Base-by-base conservation (phyloP, 768 basidiomycete species). In the Podaxis sp. region DNA sequence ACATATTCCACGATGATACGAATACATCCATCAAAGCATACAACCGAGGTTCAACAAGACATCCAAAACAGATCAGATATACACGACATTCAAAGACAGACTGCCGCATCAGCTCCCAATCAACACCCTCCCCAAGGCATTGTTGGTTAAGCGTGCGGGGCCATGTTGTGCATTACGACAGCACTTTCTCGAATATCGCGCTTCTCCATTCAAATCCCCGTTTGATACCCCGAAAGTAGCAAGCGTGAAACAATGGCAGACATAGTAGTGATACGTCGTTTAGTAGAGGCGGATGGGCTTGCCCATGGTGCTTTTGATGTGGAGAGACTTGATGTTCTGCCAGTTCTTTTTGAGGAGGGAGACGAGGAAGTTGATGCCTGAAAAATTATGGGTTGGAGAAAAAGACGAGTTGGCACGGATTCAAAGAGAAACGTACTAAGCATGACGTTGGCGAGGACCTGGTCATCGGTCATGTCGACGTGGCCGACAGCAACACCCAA, bases 111-210 rank as follows among this genome's bases (percentile, higher is more conserved):
- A 91, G 90, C 90, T 92, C 91, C 91, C 90, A 91, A 90, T 92
- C 91, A 87, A 79, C 84, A 83, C 73, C 73, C 75, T 79, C 79
- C 82, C 79, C 80, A 75, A 70, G 76, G 79, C 84, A 83, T 84
- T 86, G 89, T 95, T 94, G 93, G 93, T 94, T 81, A 95, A 95
- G 93, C 93, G 93, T 95, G 93, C 93, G 93, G 88, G 90, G 89
- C 93, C 87, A 80, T 93, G 85, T 90, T 86, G 73, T 93, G 93
- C 91, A 89, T 88, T 86, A 79, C 83, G 82, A 70, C 66, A 74
- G 59, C 52, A 69, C 64, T 62, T 57, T 54, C 64, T 50, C 67
- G 67, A 67, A 63, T 65, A 63, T 67, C 65, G 62, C 62, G 66
- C 60, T 48, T 58, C 57, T 62, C 54, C 54, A 51, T 44, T 50